A percentile compares a stretch with the other conserved stretches of the same genome.
These are phyloP conservation scores for Olyra latifolia DNA, from an alignment of 176 grass and related monocot genomes.

Conservation along the genomic window DNA sequence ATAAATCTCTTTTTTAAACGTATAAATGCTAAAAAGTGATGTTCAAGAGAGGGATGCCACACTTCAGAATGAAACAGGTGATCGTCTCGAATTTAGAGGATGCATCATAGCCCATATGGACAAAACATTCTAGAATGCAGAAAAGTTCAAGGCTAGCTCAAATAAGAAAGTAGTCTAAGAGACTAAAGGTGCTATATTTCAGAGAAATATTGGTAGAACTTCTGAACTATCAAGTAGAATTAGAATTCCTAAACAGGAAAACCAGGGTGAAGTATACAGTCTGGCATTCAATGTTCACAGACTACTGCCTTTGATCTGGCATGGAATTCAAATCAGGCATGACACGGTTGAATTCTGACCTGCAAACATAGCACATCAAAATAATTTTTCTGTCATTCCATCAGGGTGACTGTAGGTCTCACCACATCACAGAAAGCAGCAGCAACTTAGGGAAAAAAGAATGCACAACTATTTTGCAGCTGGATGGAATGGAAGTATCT, in stretches of 20 bases:
- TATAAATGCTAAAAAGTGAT: not conserved
- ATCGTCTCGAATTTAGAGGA: not conserved
- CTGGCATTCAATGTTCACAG: slow-evolving; percentile 1
- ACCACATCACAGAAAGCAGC: not conserved
- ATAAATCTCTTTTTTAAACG: not conserved
- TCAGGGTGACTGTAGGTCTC: not conserved
- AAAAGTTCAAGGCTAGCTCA: not conserved
- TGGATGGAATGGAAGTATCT: not conserved
- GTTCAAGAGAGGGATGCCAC: not conserved
- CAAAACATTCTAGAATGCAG: not conserved
- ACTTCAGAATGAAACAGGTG: not conserved
- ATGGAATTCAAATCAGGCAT: slow-evolving; percentile 59
- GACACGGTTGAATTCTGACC: slow-evolving; percentile 67
- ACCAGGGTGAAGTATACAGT: not conserved
- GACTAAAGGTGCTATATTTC: not conserved
- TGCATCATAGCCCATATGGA: not conserved
- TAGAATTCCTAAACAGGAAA: not conserved
- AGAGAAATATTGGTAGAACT: not conserved
- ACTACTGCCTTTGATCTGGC: slow-evolving; percentile 58
- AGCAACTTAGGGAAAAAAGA: not conserved
- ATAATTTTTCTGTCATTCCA: not conserved
- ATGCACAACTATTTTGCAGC: not conserved
- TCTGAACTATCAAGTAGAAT: not conserved
- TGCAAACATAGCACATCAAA: slow-evolving; percentile 31
- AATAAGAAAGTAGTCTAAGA: not conserved